A percentile compares a stretch with the other conserved stretches of the same genome.
phyloP scores from a whole-genome alignment of 1,284 basidiomycete genomes.

The Cutaneotrichosporon spelunceum region DNA sequence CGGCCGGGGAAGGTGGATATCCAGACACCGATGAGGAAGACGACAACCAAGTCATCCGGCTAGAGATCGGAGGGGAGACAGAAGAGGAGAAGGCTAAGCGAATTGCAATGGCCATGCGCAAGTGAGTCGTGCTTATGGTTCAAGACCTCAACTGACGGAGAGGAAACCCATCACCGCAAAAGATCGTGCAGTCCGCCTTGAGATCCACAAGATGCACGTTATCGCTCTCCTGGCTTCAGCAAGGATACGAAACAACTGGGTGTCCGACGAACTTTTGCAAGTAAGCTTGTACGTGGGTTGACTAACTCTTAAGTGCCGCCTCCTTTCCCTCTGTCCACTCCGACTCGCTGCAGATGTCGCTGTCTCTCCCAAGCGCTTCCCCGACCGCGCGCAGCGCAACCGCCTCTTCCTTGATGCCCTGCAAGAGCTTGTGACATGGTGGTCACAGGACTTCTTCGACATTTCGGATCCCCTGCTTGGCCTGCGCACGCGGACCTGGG shows the following conservation, averaged over 20 bases:
- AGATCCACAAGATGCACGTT: constrained; percentile 83
- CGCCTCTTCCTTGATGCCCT: constrained; percentile 80
- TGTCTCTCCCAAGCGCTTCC: constrained; percentile 77
- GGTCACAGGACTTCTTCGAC: constrained; percentile 65
- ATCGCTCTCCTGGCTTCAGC: constrained; percentile 73
- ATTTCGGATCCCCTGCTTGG: constrained; percentile 54
- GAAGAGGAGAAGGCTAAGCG: constrained; percentile 43
- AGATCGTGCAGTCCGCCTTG: constrained; percentile 69
- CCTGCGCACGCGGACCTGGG: constrained; percentile 69
- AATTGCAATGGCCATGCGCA: constrained; percentile 40
- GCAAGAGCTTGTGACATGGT: constrained; percentile 73
- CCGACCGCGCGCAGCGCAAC: constrained; percentile 72
- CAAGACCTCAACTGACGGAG: not conserved
- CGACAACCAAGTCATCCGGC: constrained; percentile 36
- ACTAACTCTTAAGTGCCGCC: constrained; percentile 54
- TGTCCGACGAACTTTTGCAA: constrained; percentile 78
- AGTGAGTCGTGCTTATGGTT: constrained; percentile 29
- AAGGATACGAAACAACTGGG: constrained; percentile 73
- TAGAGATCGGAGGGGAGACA: constrained; percentile 47
- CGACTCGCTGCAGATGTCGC: constrained; percentile 72
- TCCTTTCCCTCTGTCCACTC: constrained; percentile 78
- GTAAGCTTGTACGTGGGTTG: constrained; percentile 50
- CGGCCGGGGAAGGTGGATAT: constrained; percentile 1
- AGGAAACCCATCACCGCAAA: constrained; percentile 51
- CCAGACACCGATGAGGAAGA: constrained; percentile 25